These are phyloP conservation scores for Phytopythium boreale DNA, from an alignment of 352 stramenopile species.

Conservation along the genomic window DNA sequence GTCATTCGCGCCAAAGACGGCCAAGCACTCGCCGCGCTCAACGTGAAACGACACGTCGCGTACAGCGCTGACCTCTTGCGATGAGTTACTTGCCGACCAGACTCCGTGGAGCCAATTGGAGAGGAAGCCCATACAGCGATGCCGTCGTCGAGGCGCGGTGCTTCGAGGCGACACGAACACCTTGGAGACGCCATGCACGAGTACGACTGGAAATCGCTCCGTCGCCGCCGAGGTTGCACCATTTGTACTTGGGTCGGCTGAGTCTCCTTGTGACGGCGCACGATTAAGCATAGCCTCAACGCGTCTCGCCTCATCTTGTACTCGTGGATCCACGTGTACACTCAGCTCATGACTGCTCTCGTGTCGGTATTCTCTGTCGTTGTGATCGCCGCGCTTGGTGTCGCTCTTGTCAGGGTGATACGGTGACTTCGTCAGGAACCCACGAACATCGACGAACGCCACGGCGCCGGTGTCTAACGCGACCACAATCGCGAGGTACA, in stretches of 20 bases:
- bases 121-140: neutral
- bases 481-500: slow-evolving; percentile 42
- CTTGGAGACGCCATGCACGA: slow-evolving; percentile 9
- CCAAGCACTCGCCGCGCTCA: slow-evolving; percentile 16
- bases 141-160: neutral
- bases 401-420: neutral
- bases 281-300: neutral
- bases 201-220: neutral
- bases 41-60: slow-evolving; percentile 15
- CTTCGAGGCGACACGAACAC: slow-evolving; percentile 4
- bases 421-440: neutral
- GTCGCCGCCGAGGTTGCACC: neutral
- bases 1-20: slow-evolving; percentile 8
- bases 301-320: neutral
- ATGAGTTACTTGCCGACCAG: neutral
- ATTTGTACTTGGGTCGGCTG: neutral
- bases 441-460: neutral
- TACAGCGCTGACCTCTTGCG: neutral
- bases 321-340: slow-evolving; percentile 5
- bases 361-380: neutral
- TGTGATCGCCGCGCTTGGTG: neutral
- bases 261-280: neutral
- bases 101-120: neutral
- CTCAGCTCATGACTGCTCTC: neutral
- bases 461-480: slow-evolving; percentile 26